Evolutionary conservation across 2,329 filamentous ascomycete genomes (phyloP).

Genomic region (Monosporascus ibericus): DNA sequence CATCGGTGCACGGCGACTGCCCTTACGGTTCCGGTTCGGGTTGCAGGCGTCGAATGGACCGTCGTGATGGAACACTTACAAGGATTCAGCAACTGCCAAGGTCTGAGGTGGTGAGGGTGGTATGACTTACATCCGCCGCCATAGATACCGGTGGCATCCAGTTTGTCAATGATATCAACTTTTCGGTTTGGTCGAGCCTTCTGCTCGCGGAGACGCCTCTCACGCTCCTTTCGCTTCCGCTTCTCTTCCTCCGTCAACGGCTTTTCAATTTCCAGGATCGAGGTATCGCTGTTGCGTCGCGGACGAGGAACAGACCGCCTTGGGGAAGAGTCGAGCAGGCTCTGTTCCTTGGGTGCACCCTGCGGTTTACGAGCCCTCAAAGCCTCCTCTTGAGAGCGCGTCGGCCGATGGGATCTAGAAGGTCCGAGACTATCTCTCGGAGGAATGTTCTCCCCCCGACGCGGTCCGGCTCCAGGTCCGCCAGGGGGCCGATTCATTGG

Average conservation of each 20-base stretch:
- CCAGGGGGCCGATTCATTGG: constrained; percentile 34
- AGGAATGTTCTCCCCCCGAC: constrained; percentile 42
- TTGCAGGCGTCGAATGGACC: constrained; percentile 96
- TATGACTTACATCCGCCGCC: constrained; percentile 72
- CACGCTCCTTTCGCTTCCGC: constrained; percentile 49
- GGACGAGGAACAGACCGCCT: constrained; percentile 42
- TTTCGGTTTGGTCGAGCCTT: constrained; percentile 40
- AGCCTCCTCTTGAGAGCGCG: constrained; percentile 62
- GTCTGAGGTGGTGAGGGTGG: background rate
- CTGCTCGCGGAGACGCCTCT: constrained; percentile 45
- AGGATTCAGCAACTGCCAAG: constrained; percentile 3
- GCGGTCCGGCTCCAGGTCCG: constrained; percentile 30
- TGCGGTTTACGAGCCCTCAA: constrained; percentile 41
- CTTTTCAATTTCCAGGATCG: constrained; percentile 56
- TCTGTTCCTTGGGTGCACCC: constrained; percentile 27
- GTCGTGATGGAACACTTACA: constrained; percentile 88
- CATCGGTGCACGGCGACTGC: constrained; percentile 82
- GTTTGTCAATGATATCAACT: constrained; percentile 89
- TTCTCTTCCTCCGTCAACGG: constrained; percentile 54
- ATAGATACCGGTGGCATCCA: constrained; percentile 94
- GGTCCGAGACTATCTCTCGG: constrained; percentile 37
- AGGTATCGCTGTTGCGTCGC: constrained; percentile 76
- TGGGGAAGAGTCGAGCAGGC: constrained; percentile 30
- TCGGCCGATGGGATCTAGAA: constrained; percentile 51
- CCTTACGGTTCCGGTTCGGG: constrained; percentile 84